Conservation (phyloP, 768 basidiomycete species). For the Mycena epipterygia region DNA sequence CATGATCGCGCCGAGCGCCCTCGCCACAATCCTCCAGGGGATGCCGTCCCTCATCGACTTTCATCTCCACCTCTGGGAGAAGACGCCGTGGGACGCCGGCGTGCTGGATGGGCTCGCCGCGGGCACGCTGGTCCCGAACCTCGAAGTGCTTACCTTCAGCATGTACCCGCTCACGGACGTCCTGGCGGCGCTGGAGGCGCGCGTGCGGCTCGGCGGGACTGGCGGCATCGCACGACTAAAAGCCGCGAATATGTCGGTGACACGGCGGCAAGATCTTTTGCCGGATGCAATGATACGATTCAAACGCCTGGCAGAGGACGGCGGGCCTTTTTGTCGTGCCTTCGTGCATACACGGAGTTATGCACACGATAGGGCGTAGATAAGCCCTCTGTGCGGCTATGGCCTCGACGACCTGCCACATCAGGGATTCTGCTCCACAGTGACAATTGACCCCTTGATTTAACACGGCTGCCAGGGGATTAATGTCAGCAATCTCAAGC, state of each 20-base stretch:
- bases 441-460: neutral
- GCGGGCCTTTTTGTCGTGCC: slow-evolving; percentile 23
- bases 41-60: slow-evolving; percentile 34
- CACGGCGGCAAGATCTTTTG: slow-evolving; percentile 22
- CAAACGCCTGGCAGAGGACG: slow-evolving; percentile 18
- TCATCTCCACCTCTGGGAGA: slow-evolving; percentile 32
- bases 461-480: too few species aligned
- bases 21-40: slow-evolving; percentile 21
- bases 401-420: too few species aligned
- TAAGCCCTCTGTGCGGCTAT: too few species aligned
- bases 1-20: slow-evolving; percentile 24
- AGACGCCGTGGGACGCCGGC: slow-evolving; percentile 26
- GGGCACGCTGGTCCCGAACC: slow-evolving; percentile 28
- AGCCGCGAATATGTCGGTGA: slow-evolving; percentile 31
- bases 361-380: slow-evolving; percentile 34
- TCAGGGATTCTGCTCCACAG: neutral
- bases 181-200: slow-evolving; percentile 23
- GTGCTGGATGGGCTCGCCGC: slow-evolving; percentile 19
- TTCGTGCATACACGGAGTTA: slow-evolving; percentile 32
- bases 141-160: slow-evolving; percentile 36
- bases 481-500: too few species aligned
- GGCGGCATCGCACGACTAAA: slow-evolving; percentile 14
- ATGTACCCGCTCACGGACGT: slow-evolving; percentile 26
- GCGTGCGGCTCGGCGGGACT: slow-evolving; percentile 9
- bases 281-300: slow-evolving; percentile 28